Percentiles rank a stretch among this genome's conserved stretches.
Evolutionary conservation across 768 basidiomycete genomes (phyloP).

Genomic region (Lactifluus hygrophoroides): DNA sequence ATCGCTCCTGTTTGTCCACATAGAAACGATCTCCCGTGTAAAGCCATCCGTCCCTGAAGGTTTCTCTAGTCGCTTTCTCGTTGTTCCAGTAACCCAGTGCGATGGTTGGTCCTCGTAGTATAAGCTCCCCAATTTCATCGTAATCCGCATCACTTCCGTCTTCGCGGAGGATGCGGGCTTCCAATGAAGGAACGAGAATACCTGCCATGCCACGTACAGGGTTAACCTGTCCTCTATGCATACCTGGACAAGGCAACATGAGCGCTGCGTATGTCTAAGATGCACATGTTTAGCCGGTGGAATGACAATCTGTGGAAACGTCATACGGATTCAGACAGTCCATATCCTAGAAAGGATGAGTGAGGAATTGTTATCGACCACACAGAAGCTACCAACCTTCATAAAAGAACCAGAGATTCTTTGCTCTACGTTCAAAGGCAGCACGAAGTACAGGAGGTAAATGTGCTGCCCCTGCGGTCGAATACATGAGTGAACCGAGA

Average conservation of each 20-base stretch:
- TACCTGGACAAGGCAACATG: slow-evolving; percentile 1
- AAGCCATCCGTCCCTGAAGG: slow-evolving; percentile 66
- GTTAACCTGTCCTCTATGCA: slow-evolving; percentile 3
- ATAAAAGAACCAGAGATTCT: not conserved
- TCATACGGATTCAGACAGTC: slow-evolving; percentile 16
- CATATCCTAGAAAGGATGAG: not conserved
- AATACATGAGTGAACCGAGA: not conserved
- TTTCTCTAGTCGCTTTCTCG: slow-evolving; percentile 52
- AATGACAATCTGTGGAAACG: not conserved
- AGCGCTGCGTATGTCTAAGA: slow-evolving; percentile 17
- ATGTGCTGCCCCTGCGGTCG: not conserved
- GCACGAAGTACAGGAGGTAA: slow-evolving; percentile 4
- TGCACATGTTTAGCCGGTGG: not conserved
- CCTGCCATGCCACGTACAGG: slow-evolving; percentile 41
- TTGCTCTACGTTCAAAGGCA: not conserved
- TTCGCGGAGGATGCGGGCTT: slow-evolving; percentile 52
- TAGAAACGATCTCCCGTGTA: slow-evolving; percentile 65
- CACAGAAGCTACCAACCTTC: slow-evolving; percentile 1
- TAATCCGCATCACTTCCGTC: slow-evolving; percentile 46
- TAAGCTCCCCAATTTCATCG: slow-evolving; percentile 61
- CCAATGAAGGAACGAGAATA: slow-evolving; percentile 52
- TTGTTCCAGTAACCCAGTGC: slow-evolving; percentile 69
- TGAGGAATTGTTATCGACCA: not conserved
- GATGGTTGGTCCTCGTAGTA: slow-evolving; percentile 46
- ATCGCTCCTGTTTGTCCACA: slow-evolving; percentile 49